Conservation (phyloP, 2,329 filamentous ascomycete genomes). For the Fusarium torreyae region DNA sequence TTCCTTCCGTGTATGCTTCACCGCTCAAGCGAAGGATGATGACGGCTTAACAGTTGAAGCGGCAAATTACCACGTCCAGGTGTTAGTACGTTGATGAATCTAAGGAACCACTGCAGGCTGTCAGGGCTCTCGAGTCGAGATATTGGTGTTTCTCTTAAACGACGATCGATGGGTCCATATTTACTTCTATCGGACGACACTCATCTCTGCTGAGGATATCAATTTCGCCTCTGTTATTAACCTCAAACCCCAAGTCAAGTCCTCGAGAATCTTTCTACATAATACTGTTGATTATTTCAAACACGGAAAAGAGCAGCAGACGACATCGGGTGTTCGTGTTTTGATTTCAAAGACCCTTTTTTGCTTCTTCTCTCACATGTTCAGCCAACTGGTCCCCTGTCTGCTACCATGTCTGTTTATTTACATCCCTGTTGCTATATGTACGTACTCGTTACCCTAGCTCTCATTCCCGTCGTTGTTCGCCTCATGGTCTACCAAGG, state of each 20-base stretch:
- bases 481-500: slow-evolving; percentile 11
- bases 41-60: slow-evolving; percentile 17
- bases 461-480: slow-evolving; percentile 16
- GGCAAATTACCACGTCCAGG: slow-evolving; percentile 26
- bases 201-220: slow-evolving; percentile 34
- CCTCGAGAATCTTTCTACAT: neutral
- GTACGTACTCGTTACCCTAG: slow-evolving; percentile 39
- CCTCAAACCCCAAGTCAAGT: slow-evolving; percentile 5
- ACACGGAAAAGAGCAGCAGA: neutral
- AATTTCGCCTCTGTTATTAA: slow-evolving; percentile 34
- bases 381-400: slow-evolving; percentile 18
- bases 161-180: slow-evolving; percentile 49
- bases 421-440: slow-evolving; percentile 30
- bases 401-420: slow-evolving; percentile 20
- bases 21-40: slow-evolving; percentile 38
- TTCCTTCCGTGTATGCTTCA: slow-evolving; percentile 34
- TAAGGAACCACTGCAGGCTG: slow-evolving; percentile 3
- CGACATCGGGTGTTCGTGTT: neutral
- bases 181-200: slow-evolving; percentile 42
- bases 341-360: slow-evolving; percentile 6
- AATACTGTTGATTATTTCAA: neutral
- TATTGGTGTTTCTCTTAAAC: slow-evolving; percentile 34
- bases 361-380: slow-evolving; percentile 11
- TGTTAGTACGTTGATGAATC: neutral
- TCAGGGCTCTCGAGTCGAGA: slow-evolving; percentile 11